Evolutionary conservation across 345 rosid species (phyloP).

Genomic region (Eucalyptus cloeziana): DNA sequence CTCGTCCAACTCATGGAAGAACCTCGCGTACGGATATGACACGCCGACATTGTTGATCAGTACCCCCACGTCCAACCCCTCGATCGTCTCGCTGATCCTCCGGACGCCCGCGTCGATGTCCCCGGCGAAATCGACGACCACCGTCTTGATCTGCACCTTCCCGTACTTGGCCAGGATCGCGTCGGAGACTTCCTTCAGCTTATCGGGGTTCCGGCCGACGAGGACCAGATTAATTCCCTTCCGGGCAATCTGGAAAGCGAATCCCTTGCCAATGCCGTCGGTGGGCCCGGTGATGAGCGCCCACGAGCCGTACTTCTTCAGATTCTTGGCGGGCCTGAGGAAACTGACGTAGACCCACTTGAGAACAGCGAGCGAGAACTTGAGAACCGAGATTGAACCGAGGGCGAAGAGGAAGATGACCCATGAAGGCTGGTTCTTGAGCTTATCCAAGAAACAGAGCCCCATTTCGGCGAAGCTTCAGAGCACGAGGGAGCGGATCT

Average conservation of each 20-base stretch:
- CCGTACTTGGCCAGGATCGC: slow-evolving; percentile 38
- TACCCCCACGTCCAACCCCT: slow-evolving; percentile 70
- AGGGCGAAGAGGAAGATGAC: slow-evolving; percentile 30
- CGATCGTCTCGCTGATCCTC: slow-evolving; percentile 51
- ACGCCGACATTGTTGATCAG: slow-evolving; percentile 85
- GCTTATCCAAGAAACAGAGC: slow-evolving; percentile 23
- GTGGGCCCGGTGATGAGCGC: slow-evolving; percentile 90
- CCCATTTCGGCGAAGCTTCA: slow-evolving; percentile 21
- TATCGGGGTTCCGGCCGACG: slow-evolving; percentile 70
- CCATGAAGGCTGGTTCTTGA: slow-evolving; percentile 67
- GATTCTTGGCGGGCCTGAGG: slow-evolving; percentile 76
- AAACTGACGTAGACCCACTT: slow-evolving; percentile 72
- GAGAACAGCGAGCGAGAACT: slow-evolving; percentile 19
- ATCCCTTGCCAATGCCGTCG: slow-evolving; percentile 88
- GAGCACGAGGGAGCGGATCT: background rate
- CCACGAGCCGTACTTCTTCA: slow-evolving; percentile 91
- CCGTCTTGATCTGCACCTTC: slow-evolving; percentile 42
- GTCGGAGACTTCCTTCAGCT: slow-evolving; percentile 56
- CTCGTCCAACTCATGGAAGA: slow-evolving; percentile 82
- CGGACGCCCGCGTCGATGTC: slow-evolving; percentile 71
- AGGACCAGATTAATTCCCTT: slow-evolving; percentile 73
- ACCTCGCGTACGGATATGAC: slow-evolving; percentile 91
- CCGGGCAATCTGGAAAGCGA: slow-evolving; percentile 69
- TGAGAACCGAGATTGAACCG: slow-evolving; percentile 52
- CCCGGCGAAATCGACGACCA: slow-evolving; percentile 77